These are phyloP conservation scores for Entomortierella chlamydospora DNA, from an alignment of 192 early-diverging fungal species.

Conservation along the genomic window DNA sequence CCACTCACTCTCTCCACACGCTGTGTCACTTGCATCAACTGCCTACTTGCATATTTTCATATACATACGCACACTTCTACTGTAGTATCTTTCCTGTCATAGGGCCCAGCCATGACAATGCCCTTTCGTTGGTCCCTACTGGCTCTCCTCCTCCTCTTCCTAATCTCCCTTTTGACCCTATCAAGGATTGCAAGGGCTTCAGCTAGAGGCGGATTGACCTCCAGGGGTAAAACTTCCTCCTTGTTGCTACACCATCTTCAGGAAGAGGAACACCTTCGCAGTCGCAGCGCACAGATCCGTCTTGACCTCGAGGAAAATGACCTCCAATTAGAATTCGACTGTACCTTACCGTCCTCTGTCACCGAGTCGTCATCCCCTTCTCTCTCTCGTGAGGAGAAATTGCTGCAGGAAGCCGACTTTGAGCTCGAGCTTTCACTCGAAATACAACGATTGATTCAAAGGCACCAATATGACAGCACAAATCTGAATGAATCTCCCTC, in stretches of 20 bases:
- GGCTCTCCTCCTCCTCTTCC: slow-evolving; percentile 37
- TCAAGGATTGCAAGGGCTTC: slow-evolving; percentile 19
- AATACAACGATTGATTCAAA: slow-evolving; percentile 21
- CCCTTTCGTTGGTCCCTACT: slow-evolving; percentile 41
- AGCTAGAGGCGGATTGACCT: not conserved
- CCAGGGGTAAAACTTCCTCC: not conserved
- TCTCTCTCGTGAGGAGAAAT: slow-evolving; percentile 17
- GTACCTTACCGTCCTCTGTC: slow-evolving; percentile 16
- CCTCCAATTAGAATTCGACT: slow-evolving; percentile 29
- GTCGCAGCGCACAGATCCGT: slow-evolving; percentile 25
- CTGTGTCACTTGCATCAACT: too few relatives aligned
- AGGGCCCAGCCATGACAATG: slow-evolving; percentile 20
- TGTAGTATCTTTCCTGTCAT: not conserved
- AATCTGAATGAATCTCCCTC: slow-evolving; percentile 49
- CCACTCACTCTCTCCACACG: too few relatives aligned
- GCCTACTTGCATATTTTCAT: not conserved
- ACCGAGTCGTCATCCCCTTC: not conserved
- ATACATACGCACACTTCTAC: not conserved
- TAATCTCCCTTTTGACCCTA: slow-evolving; percentile 32
- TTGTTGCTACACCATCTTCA: slow-evolving; percentile 31
- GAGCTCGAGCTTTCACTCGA: slow-evolving; percentile 47
- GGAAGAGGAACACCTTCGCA: slow-evolving; percentile 42
- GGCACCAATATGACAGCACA: slow-evolving; percentile 30
- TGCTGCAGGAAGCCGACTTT: slow-evolving; percentile 43
- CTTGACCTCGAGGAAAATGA: slow-evolving; percentile 47